phyloP scores from a whole-genome alignment of 83 land plant species.

The Picea engelmannii region DNA sequence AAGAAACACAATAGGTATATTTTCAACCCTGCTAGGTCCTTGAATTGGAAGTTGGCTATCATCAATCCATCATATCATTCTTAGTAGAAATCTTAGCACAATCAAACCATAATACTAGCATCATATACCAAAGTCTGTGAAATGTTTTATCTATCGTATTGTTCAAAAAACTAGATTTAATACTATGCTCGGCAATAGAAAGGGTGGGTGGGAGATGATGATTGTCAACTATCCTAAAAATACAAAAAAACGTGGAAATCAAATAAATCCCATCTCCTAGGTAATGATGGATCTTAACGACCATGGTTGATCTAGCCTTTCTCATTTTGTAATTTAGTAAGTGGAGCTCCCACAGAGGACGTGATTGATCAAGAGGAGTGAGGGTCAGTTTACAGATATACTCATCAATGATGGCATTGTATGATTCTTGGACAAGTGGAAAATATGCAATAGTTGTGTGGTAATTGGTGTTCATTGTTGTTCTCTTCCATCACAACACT shows the following conservation, averaged over 20 bases:
- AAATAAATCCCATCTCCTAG: constrained; percentile 41
- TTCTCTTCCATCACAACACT: too few species aligned
- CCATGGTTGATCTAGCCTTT: neutral
- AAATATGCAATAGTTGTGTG: constrained; percentile 28
- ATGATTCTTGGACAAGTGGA: constrained; percentile 21
- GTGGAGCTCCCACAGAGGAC: constrained; percentile 28
- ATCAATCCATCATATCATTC: constrained; percentile 14
- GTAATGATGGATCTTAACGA: constrained; percentile 49
- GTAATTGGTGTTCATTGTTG: constrained; percentile 2
- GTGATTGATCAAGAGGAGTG: constrained; percentile 21
- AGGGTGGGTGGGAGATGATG: too few species aligned
- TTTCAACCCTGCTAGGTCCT: constrained; percentile 25
- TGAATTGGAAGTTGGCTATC: constrained; percentile 31
- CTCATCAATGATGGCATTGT: constrained; percentile 25
- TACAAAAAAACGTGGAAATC: too few species aligned
- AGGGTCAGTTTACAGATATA: neutral
- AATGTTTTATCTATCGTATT: neutral
- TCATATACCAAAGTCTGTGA: neutral
- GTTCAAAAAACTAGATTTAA: neutral
- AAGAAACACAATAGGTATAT: constrained; percentile 16
- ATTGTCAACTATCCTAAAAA: too few species aligned
- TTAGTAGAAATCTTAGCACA: constrained; percentile 31
- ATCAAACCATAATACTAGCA: neutral
- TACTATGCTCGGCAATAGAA: constrained; percentile 13
- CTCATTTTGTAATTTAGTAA: neutral